Percentiles rank a stretch among this genome's conserved stretches.
Evolutionary conservation across 1,139 yeast species (phyloP).

Genomic region (Pichia sp.): DNA sequence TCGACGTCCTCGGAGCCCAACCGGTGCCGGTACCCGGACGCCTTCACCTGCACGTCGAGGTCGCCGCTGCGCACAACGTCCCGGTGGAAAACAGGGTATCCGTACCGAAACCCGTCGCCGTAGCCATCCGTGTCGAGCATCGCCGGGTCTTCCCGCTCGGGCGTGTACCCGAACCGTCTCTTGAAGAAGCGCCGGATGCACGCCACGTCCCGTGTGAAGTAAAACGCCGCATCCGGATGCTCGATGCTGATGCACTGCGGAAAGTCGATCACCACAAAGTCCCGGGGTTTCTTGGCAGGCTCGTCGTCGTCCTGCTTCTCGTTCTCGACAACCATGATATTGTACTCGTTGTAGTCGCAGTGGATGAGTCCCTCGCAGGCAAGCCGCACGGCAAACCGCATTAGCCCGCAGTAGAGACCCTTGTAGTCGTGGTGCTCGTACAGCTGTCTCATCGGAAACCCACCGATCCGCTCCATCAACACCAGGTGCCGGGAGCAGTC

Average conservation of each 20-base stretch:
- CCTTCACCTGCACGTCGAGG: conserved; percentile 79
- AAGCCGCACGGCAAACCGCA: conserved; percentile 78
- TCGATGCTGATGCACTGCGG: conserved; percentile 96
- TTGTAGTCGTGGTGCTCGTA: conserved; percentile 64
- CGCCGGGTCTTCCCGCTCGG: conserved; percentile 49
- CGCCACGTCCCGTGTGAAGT: conserved; percentile 88
- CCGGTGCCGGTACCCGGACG: conserved; percentile 85
- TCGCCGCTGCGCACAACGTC: conserved; percentile 67
- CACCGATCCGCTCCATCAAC: conserved; percentile 85
- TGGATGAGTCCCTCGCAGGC: conserved; percentile 90
- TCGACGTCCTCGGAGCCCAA: conserved; percentile 53
- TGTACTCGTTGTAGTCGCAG: conserved; percentile 96
- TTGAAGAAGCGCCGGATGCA: conserved; percentile 81
- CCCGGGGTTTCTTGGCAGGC: conserved; percentile 40
- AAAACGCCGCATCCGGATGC: conserved; percentile 81
- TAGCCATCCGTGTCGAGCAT: conserved; percentile 75
- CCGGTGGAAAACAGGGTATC: conserved; percentile 73
- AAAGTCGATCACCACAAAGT: conserved; percentile 89
- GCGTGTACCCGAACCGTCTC: conserved; percentile 69
- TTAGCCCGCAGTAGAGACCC: conserved; percentile 72
- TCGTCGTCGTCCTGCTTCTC: conserved; percentile 31
- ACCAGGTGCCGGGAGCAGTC: conserved; percentile 91
- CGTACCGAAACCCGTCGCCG: conserved; percentile 73
- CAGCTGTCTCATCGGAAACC: conserved; percentile 83
- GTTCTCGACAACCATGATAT: conserved; percentile 72